Conservation (phyloP, 2,329 filamentous ascomycete genomes). For the Diplodia seriata region DNA sequence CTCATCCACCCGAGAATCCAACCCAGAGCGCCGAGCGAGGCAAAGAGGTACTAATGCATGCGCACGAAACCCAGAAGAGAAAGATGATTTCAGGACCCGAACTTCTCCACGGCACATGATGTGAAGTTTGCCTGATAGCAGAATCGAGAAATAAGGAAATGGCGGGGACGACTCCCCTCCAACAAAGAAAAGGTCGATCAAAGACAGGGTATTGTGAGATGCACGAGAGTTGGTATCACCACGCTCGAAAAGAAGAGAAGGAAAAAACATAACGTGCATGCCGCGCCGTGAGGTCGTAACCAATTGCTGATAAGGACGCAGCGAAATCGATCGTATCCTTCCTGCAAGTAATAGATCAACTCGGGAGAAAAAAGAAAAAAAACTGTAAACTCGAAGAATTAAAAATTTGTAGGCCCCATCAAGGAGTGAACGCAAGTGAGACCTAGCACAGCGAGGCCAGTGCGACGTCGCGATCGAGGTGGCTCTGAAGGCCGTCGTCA, state of each 20-base stretch:
- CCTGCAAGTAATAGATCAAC: background rate
- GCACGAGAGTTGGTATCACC: conserved; percentile 10
- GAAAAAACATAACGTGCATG: conserved; percentile 30
- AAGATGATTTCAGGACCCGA: background rate
- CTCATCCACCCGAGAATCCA: conserved; percentile 12
- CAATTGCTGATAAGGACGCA: conserved; percentile 12
- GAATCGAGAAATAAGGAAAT: conserved; percentile 7
- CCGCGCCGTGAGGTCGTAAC: conserved; percentile 30
- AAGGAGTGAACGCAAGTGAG: background rate
- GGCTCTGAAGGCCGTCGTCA: background rate
- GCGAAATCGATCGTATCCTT: conserved; percentile 14
- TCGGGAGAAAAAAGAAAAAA: background rate
- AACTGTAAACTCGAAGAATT: background rate
- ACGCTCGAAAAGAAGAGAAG: conserved; percentile 4
- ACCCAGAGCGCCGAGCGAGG: background rate
- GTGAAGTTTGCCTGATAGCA: background rate
- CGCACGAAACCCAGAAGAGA: conserved; percentile 5
- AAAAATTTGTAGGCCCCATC: background rate
- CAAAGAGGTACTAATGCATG: conserved; percentile 22
- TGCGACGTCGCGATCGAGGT: background rate
- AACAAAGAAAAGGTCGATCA: background rate
- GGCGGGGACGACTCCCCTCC: background rate
- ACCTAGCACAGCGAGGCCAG: too few relatives aligned
- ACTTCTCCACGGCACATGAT: background rate
- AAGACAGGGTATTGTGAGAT: background rate